Evolutionary conservation across 768 basidiomycete genomes (phyloP).

Genomic region (Lactarius vividus): DNA sequence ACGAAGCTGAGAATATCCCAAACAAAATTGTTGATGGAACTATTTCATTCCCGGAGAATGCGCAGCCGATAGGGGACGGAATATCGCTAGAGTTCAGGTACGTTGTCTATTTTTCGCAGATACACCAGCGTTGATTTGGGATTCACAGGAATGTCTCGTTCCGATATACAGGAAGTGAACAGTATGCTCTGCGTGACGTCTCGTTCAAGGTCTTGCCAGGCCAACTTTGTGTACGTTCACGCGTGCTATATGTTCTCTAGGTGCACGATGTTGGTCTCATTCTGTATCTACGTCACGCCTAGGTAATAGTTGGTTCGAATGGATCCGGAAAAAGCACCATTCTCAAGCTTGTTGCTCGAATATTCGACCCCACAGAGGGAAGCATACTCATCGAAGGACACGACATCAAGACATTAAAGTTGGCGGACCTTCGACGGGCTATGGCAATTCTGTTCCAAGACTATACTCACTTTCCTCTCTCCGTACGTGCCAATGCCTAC

Average conservation of each 20-base stretch:
- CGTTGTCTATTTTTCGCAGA: constrained; percentile 23
- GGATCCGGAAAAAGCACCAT: too few relatives aligned
- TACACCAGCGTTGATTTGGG: constrained; percentile 24
- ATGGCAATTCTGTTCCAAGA: constrained; percentile 81
- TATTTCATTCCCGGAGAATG: constrained; percentile 36
- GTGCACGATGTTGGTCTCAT: neutral
- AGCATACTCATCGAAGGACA: constrained; percentile 60
- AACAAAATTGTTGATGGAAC: constrained; percentile 58
- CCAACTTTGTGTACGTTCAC: constrained; percentile 63
- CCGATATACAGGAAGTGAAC: constrained; percentile 53
- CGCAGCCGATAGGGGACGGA: constrained; percentile 20
- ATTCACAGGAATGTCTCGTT: constrained; percentile 63
- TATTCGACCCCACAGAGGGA: constrained; percentile 67
- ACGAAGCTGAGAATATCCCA: constrained; percentile 57
- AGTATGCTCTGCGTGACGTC: too few relatives aligned
- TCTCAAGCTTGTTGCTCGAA: too few relatives aligned
- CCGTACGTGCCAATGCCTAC: too few relatives aligned
- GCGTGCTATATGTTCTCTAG: neutral
- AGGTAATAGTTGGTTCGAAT: constrained; percentile 85
- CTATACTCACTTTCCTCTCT: constrained; percentile 74
- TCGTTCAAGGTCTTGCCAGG: constrained; percentile 69
- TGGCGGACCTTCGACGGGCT: constrained; percentile 60
- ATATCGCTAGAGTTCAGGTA: constrained; percentile 64
- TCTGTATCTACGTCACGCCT: neutral
- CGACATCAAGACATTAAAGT: constrained; percentile 58